A percentile compares a stretch with the other conserved stretches of the same genome.
Evolutionary conservation across 306 rosid species (phyloP).

Genomic region (Ceratonia siliqua): DNA sequence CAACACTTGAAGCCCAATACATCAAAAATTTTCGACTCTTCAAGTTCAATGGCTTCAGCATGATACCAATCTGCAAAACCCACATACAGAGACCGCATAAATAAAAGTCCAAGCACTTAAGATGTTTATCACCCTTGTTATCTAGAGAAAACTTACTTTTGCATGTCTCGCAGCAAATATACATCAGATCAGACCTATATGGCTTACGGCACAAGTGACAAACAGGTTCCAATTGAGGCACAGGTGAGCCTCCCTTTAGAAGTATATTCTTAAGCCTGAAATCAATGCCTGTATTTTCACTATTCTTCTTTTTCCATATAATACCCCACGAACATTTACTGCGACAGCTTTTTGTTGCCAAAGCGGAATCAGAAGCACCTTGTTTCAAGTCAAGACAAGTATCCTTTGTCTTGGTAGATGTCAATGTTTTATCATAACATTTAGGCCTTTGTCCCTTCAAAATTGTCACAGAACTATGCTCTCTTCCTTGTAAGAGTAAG

Average conservation of each 20-base stretch:
- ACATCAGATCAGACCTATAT: slow-evolving; percentile 76
- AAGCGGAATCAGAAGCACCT: slow-evolving; percentile 42
- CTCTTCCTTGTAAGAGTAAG: slow-evolving; percentile 61
- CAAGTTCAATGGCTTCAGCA: slow-evolving; percentile 89
- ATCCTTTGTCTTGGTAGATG: slow-evolving; percentile 38
- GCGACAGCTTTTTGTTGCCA: slow-evolving; percentile 48
- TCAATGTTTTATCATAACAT: slow-evolving; percentile 36
- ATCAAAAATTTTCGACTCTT: slow-evolving; percentile 66
- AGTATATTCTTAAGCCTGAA: slow-evolving; percentile 76
- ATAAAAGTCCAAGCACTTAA: not conserved
- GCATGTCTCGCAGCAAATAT: slow-evolving; percentile 84
- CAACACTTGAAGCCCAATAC: slow-evolving; percentile 92
- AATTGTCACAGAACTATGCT: slow-evolving; percentile 42
- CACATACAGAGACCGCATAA: slow-evolving; percentile 13
- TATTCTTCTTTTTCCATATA: slow-evolving; percentile 80
- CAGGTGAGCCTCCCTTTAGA: slow-evolving; percentile 55
- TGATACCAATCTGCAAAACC: slow-evolving; percentile 90
- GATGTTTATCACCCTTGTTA: not conserved
- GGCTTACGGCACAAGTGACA: slow-evolving; percentile 77
- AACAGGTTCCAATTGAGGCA: slow-evolving; percentile 47
- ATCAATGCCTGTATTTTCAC: slow-evolving; percentile 45
- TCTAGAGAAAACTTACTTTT: slow-evolving; percentile 55
- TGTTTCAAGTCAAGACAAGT: slow-evolving; percentile 43
- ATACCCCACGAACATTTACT: slow-evolving; percentile 76
- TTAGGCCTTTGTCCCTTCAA: slow-evolving; percentile 54